phyloP scores from a whole-genome alignment of 176 grass and related monocot species.

The Musa itinerans region DNA sequence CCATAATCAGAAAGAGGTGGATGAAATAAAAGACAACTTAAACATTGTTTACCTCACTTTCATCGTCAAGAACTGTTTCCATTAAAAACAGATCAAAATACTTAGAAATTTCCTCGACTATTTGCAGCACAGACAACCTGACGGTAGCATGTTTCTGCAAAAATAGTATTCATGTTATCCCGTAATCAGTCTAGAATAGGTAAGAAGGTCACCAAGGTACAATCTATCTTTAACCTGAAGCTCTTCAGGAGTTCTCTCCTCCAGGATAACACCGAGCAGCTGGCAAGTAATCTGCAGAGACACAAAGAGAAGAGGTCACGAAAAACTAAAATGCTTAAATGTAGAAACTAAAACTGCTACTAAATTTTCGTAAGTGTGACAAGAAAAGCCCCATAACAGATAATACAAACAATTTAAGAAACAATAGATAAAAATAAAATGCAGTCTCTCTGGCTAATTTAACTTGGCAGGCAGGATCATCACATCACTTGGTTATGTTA shows the following conservation, averaged over 20 bases:
- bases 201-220: slow-evolving; percentile 1
- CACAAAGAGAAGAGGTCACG: slow-evolving; percentile 7
- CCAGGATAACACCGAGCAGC: slow-evolving; percentile 71
- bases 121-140: slow-evolving; percentile 50
- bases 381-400: too few relatives aligned
- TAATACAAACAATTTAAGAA: too few relatives aligned
- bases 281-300: slow-evolving; percentile 70
- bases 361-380: too few relatives aligned
- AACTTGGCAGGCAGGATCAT: too few relatives aligned
- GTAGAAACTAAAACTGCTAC: too few relatives aligned
- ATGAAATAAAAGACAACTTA: too few relatives aligned
- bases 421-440: too few relatives aligned
- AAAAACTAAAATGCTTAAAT: too few relatives aligned
- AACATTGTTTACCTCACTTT: slow-evolving; percentile 49
- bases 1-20: too few relatives aligned
- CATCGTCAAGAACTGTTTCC: slow-evolving; percentile 84
- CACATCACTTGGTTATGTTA: too few relatives aligned
- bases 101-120: slow-evolving; percentile 56
- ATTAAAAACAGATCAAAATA: slow-evolving; percentile 80
- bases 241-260: slow-evolving; percentile 70
- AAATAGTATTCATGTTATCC: slow-evolving; percentile 12
- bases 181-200: slow-evolving; percentile 12
- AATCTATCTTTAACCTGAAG: slow-evolving; percentile 50
- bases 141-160: slow-evolving; percentile 65
- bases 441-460: too few relatives aligned